Evolutionary conservation across 2,329 filamentous ascomycete species (phyloP), one percentile per base, ranked within the genome.

Genomic region (Fusarium goolgardi): DNA sequence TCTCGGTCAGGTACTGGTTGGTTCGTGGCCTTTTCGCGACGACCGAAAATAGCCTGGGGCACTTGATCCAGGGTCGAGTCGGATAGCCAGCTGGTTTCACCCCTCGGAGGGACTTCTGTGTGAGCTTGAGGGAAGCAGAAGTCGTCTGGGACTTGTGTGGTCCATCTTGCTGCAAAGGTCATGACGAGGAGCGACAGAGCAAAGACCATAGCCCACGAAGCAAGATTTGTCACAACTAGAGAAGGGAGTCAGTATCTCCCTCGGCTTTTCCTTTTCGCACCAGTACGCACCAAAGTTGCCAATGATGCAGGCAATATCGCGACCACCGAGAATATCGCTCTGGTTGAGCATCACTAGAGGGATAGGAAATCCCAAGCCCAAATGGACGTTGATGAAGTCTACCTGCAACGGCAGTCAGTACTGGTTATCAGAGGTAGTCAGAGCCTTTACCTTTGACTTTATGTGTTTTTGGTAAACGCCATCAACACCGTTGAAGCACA

Each of bases 331-430:
- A 13, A 78, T 67, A 9, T 79, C 63, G 4, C 73, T 70, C n/a
- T 75, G 70, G 39, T 80, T 79, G 16, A 85, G 78, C 76, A 82
- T 81, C 3, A 85, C 74, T 4, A 86, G 78, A 0, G 84, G 84
- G 4, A 85, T 78, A 0, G 82, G 81, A 65, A 86, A 86, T 5
- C 82, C 84, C 8, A 85, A 71, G 0, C 84, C 83, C 66, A 86
- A 80, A 70, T 86, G 82, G 4, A 78, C 74, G 65, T 86, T 86
- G 54, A 86, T 78, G 12, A 85, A 78, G 47, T 85, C 79, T 23
- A 84, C 78, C 83, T 86, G 50, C 1, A 37, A n/a, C 6, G 13
- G 4, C 29, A 20, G 59, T 71, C 11, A 73, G 45, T 31, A 34
- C 18, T 23, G 9, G 7, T 8, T 18, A 11, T 1, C 3, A 8